These are phyloP conservation scores for slime mould (Dictyostelium discoideum) DNA, from an alignment of 78 protist genomes.

Conservation along the genomic window DNA sequence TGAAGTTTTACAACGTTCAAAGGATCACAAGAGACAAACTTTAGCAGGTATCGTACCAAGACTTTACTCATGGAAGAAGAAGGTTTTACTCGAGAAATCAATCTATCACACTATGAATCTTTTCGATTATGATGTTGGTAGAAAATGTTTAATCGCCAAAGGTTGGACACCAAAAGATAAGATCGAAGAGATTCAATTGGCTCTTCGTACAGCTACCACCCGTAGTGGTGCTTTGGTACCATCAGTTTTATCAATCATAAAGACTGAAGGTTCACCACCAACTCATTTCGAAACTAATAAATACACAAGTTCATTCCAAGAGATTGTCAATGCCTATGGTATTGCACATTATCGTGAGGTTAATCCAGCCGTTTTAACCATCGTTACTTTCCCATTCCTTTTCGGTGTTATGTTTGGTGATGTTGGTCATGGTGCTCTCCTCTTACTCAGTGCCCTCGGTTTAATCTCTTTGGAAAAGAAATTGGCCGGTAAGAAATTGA, in stretches of 20 bases:
- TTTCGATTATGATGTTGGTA: constrained; percentile 90
- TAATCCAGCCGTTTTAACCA: constrained; percentile 91
- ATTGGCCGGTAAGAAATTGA: constrained; percentile 52
- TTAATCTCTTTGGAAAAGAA: constrained; percentile 91
- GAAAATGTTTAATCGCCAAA: constrained; percentile 90
- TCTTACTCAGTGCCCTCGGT: constrained; percentile 83
- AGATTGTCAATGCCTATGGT: constrained; percentile 98
- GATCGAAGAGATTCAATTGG: constrained; percentile 61
- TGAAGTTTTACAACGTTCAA: constrained; percentile 75
- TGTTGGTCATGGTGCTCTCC: constrained; percentile 98
- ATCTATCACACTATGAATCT: constrained; percentile 95
- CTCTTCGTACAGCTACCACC: constrained; percentile 81
- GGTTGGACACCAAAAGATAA: constrained; percentile 92
- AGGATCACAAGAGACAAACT: constrained; percentile 72
- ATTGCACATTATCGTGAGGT: constrained; percentile 96
- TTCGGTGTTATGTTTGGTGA: constrained; percentile 99
- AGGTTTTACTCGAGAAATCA: constrained; percentile 88
- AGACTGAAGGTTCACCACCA: constrained; percentile 92
- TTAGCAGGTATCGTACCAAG: constrained; percentile 45
- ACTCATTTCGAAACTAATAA: constrained; percentile 94
- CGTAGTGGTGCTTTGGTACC: constrained; percentile 85
- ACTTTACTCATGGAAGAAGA: constrained; percentile 65
- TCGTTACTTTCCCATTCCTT: constrained; percentile 99
- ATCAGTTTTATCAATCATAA: constrained; percentile 80
- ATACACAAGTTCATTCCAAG: constrained; percentile 91